Conservation (phyloP, 2,329 filamentous ascomycete species). For the Penicillium paneum region DNA sequence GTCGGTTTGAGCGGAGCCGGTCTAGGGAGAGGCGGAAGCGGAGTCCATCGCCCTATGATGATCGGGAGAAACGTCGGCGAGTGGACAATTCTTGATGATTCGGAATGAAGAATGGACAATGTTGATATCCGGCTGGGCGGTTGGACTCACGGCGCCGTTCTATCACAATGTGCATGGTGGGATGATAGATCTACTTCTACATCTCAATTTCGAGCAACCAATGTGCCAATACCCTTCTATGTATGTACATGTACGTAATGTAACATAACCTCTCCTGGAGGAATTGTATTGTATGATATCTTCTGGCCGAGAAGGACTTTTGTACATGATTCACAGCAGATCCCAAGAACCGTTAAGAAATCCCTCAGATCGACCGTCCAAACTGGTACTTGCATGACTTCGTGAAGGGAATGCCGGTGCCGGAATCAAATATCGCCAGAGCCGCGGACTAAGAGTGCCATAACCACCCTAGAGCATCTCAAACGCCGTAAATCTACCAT, state of each 20-base stretch:
- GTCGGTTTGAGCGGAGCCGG: constrained; percentile 45
- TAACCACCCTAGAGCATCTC: background rate
- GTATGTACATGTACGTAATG: constrained; percentile 5
- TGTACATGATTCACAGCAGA: constrained; percentile 10
- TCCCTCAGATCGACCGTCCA: background rate
- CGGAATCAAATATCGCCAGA: background rate
- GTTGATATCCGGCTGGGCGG: constrained; percentile 10
- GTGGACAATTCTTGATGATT: constrained; percentile 26
- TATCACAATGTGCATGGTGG: constrained; percentile 13
- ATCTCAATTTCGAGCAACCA: constrained; percentile 18
- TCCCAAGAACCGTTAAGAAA: background rate
- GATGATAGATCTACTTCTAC: constrained; percentile 2
- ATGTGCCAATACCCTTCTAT: constrained; percentile 2
- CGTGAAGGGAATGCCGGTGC: background rate
- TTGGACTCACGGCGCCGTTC: constrained; percentile 20
- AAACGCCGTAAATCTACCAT: background rate
- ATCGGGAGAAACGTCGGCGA: constrained; percentile 43
- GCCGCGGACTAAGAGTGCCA: background rate
- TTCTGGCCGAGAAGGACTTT: constrained; percentile 7
- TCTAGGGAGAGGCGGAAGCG: constrained; percentile 46
- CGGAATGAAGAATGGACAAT: background rate
- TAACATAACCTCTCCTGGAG: constrained; percentile 19
- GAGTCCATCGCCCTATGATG: constrained; percentile 43
- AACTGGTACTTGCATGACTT: constrained; percentile 8
- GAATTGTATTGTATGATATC: constrained; percentile 13